phyloP scores from a whole-genome alignment of 495 filamentous ascomycete genomes.

The Glonium stellatum region DNA sequence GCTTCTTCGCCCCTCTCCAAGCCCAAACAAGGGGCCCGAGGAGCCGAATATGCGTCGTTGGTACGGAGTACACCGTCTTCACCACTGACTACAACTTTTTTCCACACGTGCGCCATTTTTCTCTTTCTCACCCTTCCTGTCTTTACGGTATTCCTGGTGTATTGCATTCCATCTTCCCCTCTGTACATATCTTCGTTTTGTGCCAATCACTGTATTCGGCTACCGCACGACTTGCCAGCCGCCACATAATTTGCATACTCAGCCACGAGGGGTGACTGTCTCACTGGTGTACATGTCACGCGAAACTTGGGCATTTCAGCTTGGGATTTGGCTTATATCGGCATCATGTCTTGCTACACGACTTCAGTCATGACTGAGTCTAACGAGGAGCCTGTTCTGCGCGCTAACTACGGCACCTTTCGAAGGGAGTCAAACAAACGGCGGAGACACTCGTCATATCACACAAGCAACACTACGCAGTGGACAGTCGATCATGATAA shows the following conservation, averaged over 20 bases:
- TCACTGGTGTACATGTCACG: background rate
- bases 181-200: background rate
- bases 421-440: conserved; percentile 7
- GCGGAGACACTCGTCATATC: conserved; percentile 27
- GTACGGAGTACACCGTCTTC: background rate
- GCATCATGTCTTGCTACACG: conserved; percentile 18
- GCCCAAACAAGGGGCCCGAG: no score
- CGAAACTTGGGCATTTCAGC: background rate
- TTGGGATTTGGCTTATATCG: background rate
- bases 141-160: background rate
- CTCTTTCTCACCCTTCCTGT: background rate
- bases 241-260: conserved; percentile 1
- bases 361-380: conserved; percentile 22
- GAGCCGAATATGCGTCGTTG: no score
- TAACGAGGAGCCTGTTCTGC: conserved; percentile 20
- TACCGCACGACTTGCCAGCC: background rate
- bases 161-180: background rate
- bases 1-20: no score
- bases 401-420: conserved; percentile 20
- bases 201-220: conserved; percentile 1
- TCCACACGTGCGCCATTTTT: background rate
- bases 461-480: conserved; percentile 11
- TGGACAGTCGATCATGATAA: conserved; percentile 26
- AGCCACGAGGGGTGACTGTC: background rate
- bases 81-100: background rate